Percentiles rank a stretch among this genome's conserved stretches.
phyloP scores from a whole-genome alignment of 768 basidiomycete species.

The Xerocomellus amylosporus region DNA sequence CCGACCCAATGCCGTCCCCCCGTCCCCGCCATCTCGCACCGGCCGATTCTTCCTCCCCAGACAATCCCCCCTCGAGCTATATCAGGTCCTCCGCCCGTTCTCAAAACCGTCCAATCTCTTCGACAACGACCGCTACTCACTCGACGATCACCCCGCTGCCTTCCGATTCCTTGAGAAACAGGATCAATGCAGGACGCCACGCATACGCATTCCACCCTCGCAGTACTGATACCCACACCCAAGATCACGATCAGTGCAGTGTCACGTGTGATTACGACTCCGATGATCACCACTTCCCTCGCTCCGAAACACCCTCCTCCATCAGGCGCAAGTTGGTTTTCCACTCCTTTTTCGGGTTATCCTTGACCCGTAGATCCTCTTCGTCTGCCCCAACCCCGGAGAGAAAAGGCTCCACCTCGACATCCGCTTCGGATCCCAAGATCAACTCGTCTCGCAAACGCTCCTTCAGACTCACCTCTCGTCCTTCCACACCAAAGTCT shows the following conservation, averaged over 20 bases:
- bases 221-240: conserved; percentile 12
- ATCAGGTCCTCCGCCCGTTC: conserved; percentile 44
- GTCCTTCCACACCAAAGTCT: conserved; percentile 31
- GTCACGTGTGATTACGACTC: conserved; percentile 13
- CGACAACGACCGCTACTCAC: conserved; percentile 60
- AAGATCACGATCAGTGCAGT: conserved; percentile 13
- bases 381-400: conserved; percentile 16
- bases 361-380: conserved; percentile 28
- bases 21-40: conserved; percentile 14
- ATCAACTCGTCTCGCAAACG: conserved; percentile 25
- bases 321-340: conserved; percentile 21
- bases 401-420: conserved; percentile 27
- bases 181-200: conserved; percentile 14
- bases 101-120: conserved; percentile 62
- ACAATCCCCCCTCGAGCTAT: conserved; percentile 21
- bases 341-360: conserved; percentile 29
- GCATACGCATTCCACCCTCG: conserved; percentile 17
- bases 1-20: conserved; percentile 13
- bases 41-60: conserved; percentile 1
- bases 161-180: conserved; percentile 37
- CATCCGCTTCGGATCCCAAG: conserved; percentile 17
- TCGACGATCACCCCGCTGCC: conserved; percentile 59
- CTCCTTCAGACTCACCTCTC: conserved; percentile 32
- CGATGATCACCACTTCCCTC: conserved; percentile 22
- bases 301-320: conserved; percentile 31